These are phyloP conservation scores for Fusarium longipes DNA, from an alignment of 2,329 filamentous ascomycete species.

Conservation along the genomic window DNA sequence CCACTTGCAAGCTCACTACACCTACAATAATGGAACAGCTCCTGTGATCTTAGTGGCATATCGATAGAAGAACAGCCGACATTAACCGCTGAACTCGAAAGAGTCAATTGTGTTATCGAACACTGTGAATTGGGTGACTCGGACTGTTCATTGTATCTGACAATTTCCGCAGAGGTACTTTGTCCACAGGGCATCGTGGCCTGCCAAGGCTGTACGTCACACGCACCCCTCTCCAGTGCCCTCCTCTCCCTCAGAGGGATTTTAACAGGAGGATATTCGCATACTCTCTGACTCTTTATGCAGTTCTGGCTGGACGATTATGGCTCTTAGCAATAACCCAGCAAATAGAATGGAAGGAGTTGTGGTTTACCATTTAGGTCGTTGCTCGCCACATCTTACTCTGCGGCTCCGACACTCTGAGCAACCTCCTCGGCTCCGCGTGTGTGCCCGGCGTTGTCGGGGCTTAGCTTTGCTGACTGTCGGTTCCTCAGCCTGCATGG, in stretches of 20 bases:
- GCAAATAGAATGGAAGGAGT: neutral
- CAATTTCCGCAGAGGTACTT: neutral
- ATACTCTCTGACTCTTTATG: neutral
- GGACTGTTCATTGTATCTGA: neutral
- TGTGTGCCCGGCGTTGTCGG: slow-evolving; percentile 17
- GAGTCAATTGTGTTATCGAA: neutral
- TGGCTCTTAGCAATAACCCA: neutral
- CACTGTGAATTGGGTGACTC: neutral
- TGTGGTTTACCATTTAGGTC: slow-evolving; percentile 15
- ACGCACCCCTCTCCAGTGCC: slow-evolving; percentile 9
- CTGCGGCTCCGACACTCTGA: slow-evolving; percentile 19
- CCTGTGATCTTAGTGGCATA: slow-evolving; percentile 21
- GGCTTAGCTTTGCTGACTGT: neutral
- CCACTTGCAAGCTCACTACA: rapidly evolving
- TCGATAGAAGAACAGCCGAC: slow-evolving; percentile 3
- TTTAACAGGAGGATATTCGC: slow-evolving; percentile 12
- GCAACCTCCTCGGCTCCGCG: slow-evolving; percentile 17
- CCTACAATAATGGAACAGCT: slow-evolving; percentile 27
- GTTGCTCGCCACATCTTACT: slow-evolving; percentile 21
- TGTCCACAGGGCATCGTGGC: neutral
- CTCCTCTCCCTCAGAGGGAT: slow-evolving; percentile 19
- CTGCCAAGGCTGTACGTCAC: slow-evolving; percentile 2
- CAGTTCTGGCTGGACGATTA: slow-evolving; percentile 7
- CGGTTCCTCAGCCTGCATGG: neutral
- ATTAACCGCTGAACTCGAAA: neutral